Conservation (phyloP, 2,329 filamentous ascomycete species). For the Microsporum canis region DNA sequence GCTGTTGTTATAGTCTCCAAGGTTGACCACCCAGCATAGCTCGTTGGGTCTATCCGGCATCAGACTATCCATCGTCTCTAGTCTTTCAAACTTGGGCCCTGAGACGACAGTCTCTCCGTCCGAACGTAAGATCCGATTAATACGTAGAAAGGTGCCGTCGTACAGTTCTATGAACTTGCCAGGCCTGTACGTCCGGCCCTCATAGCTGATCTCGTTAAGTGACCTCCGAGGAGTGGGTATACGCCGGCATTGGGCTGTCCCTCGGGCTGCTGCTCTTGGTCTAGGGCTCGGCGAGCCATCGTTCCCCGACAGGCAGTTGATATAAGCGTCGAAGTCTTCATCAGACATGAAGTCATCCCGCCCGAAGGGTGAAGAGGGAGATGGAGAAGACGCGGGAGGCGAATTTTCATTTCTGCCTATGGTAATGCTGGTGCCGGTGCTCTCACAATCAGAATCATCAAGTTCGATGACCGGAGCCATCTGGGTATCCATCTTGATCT, state of each 20-base stretch:
- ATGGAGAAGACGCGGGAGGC: not conserved
- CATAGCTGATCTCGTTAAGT: conserved; percentile 10
- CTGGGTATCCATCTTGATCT: not conserved
- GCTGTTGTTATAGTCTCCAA: conserved; percentile 19
- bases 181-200: conserved; percentile 18
- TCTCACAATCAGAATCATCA: not conserved
- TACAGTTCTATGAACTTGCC: conserved; percentile 29
- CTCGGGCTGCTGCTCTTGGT: not conserved
- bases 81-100: conserved; percentile 29
- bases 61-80: conserved; percentile 23
- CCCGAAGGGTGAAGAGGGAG: not conserved
- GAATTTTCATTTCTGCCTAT: not conserved
- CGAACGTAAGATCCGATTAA: conserved; percentile 26
- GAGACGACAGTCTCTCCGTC: conserved; percentile 23
- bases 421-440: not conserved
- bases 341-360: conserved; percentile 21
- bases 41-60: conserved; percentile 36
- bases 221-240: not conserved
- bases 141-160: conserved; percentile 32
- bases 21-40: conserved; percentile 30
- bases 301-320: conserved; percentile 11
- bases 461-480: not conserved
- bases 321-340: conserved; percentile 16
- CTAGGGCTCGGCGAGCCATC: not conserved
- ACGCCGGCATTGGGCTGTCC: not conserved